Evolutionary conservation across 2,329 filamentous ascomycete species (phyloP), one percentile per base, ranked within the genome.

Genomic region (Monosporascus ibericus): DNA sequence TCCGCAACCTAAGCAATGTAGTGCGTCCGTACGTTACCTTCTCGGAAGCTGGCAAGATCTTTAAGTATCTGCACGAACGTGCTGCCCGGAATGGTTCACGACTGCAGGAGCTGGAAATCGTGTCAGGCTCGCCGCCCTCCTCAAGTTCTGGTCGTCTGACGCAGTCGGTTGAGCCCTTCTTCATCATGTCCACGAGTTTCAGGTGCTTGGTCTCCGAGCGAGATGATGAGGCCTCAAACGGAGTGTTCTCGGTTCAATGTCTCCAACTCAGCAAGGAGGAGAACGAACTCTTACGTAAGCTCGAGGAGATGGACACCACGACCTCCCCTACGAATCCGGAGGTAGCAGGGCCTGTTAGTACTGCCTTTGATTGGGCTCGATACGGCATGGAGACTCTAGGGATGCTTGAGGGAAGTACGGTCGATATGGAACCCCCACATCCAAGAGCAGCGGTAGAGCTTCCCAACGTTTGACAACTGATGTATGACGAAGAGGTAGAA

Each of bases 181-280:
- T 25, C 24, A 6, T 1, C 24, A 6, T 47, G 5, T 49, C 25
- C 2, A 47, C 52, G 8, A 44, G 18, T 25, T 58, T 58, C 30
- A 17, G 40, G n/a, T 56, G 52, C 34, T 38, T 5, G 14, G 34
- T 49, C 24, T 48, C 49, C 6, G 51, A 55, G 17, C 48, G 53
- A 25, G 50, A 52, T 15, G 52, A 54, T 20, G 52, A 52, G 77
- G 80, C 44, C 75, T 75, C 4, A 75, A 75, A 5, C 69, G 76
- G 20, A 73, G 14, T 39, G 11, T 53, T 49, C 47, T 34, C 11
- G 17, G 48, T 55, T 3, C n/a, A 24, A 20, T 53, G 51, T 30
- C 20, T 36, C 6, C 20, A 27, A 2, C 22, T 53, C 4, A 44
- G 34, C 37, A 38, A n/a, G 17, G 27, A 36, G 25, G 15, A 49